phyloP scores from a whole-genome alignment of 768 basidiomycete species.

The Amanita exitialis region DNA sequence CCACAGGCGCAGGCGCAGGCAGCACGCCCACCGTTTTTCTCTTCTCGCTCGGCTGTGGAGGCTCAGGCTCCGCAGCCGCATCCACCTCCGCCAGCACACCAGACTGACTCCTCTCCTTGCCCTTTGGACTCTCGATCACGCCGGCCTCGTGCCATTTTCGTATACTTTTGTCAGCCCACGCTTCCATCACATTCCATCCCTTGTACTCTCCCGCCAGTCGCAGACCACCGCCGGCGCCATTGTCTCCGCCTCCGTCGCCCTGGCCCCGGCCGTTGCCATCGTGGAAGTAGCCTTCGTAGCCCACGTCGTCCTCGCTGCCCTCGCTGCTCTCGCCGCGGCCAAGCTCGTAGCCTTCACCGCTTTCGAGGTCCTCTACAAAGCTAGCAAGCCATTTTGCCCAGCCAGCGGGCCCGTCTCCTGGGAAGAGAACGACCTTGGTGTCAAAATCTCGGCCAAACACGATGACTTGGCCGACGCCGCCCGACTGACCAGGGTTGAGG shows the following conservation, averaged over 20 bases:
- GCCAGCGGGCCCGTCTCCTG: constrained; percentile 81
- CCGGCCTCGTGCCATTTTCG: constrained; percentile 82
- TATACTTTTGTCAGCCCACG: constrained; percentile 85
- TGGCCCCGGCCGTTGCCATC: constrained; percentile 70
- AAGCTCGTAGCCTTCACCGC: constrained; percentile 80
- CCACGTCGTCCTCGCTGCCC: constrained; percentile 74
- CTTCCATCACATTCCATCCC: constrained; percentile 90
- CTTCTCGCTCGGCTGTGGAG: constrained; percentile 12
- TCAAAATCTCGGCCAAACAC: constrained; percentile 99
- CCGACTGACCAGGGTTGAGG: constrained; percentile 73
- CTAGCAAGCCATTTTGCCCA: constrained; percentile 93
- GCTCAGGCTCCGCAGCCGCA: constrained; percentile 14
- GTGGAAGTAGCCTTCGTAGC: constrained; percentile 83
- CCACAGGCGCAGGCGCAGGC: constrained; percentile 61
- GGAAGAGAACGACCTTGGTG: constrained; percentile 91
- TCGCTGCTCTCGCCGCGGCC: constrained; percentile 54
- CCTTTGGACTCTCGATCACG: constrained; percentile 43
- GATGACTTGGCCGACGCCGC: constrained; percentile 85
- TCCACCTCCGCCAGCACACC: constrained; percentile 42
- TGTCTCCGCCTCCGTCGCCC: constrained; percentile 71
- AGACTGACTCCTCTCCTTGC: constrained; percentile 37
- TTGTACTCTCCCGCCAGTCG: constrained; percentile 77
- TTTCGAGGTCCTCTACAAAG: constrained; percentile 90
- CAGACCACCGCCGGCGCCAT: constrained; percentile 58
- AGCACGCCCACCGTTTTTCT: constrained; percentile 58